phyloP scores from a whole-genome alignment of 2,329 filamentous ascomycete species.

The Penicillium psychrosexuale region DNA sequence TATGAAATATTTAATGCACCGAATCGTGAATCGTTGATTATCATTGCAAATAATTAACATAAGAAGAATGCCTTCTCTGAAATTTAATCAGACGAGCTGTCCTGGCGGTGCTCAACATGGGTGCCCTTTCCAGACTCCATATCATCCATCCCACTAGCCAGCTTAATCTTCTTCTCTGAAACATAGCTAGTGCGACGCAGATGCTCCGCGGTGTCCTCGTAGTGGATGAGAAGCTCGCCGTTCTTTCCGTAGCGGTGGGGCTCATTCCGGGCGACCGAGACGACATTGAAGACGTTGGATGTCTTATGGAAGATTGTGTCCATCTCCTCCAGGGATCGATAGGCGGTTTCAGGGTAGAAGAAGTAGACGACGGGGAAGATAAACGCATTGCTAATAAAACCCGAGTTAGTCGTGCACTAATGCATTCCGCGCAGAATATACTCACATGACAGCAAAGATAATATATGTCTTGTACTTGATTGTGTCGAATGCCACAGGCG shows the following conservation, averaged over 20 bases:
- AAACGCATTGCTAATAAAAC: slow-evolving; percentile 43
- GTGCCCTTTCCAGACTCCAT: slow-evolving; percentile 21
- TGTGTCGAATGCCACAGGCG: slow-evolving; percentile 56
- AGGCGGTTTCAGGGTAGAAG: slow-evolving; percentile 59
- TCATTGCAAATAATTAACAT: neutral
- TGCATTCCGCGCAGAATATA: neutral
- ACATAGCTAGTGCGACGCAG: slow-evolving; percentile 26
- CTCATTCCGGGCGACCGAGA: slow-evolving; percentile 50
- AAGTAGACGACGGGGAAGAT: slow-evolving; percentile 56
- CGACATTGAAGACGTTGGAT: slow-evolving; percentile 46
- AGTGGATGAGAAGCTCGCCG: slow-evolving; percentile 54
- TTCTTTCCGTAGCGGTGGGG: slow-evolving; percentile 57
- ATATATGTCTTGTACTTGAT: slow-evolving; percentile 55
- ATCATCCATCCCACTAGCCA: slow-evolving; percentile 5
- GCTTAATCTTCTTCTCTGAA: slow-evolving; percentile 16
- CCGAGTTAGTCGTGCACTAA: slow-evolving; percentile 1
- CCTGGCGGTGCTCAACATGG: slow-evolving; percentile 19
- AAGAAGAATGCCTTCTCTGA: neutral
- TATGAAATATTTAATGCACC: neutral
- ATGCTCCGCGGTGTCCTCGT: slow-evolving; percentile 43
- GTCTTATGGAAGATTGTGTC: slow-evolving; percentile 62
- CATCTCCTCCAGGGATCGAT: slow-evolving; percentile 62
- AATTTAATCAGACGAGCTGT: slow-evolving; percentile 24
- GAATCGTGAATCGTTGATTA: neutral
- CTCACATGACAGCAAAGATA: slow-evolving; percentile 51